These are phyloP conservation scores for Neonectria punicea DNA, from an alignment of 2,329 filamentous ascomycete species.

Conservation along the genomic window DNA sequence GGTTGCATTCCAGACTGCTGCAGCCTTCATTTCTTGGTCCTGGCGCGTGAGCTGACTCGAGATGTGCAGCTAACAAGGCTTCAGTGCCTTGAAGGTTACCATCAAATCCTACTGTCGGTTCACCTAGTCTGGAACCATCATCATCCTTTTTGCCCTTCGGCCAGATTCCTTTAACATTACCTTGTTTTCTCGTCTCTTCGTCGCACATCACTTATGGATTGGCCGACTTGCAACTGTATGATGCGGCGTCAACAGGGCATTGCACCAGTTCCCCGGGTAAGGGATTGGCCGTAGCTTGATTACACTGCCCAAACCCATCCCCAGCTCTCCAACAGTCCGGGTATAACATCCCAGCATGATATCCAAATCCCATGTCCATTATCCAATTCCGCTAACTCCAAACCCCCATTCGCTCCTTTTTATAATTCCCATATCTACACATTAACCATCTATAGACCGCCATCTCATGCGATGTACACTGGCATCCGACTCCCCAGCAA, in stretches of 20 bases:
- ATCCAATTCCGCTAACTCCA: not conserved
- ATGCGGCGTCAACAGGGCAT: not conserved
- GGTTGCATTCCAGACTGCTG: no score
- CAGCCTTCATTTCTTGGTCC: no score
- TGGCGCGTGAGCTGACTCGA: no score
- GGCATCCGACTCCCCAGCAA: conserved; percentile 65
- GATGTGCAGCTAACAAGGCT: not conserved
- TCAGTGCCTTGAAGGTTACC: not conserved
- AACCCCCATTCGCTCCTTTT: not conserved
- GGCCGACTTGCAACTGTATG: not conserved
- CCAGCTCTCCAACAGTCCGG: not conserved
- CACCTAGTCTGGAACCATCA: not conserved
- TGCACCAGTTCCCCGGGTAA: not conserved
- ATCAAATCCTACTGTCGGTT: no score
- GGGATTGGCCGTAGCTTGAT: not conserved
- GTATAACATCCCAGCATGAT: not conserved
- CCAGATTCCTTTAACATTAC: not conserved
- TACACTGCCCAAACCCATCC: not conserved
- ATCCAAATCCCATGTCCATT: not conserved
- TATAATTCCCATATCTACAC: not conserved
- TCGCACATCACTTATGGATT: not conserved
- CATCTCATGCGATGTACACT: conserved; percentile 59
- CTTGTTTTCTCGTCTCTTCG: not conserved
- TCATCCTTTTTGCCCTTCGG: not conserved
- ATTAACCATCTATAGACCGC: not conserved